Conservation (phyloP, 352 stramenopile genomes). For the Globisporangium lucens region DNA sequence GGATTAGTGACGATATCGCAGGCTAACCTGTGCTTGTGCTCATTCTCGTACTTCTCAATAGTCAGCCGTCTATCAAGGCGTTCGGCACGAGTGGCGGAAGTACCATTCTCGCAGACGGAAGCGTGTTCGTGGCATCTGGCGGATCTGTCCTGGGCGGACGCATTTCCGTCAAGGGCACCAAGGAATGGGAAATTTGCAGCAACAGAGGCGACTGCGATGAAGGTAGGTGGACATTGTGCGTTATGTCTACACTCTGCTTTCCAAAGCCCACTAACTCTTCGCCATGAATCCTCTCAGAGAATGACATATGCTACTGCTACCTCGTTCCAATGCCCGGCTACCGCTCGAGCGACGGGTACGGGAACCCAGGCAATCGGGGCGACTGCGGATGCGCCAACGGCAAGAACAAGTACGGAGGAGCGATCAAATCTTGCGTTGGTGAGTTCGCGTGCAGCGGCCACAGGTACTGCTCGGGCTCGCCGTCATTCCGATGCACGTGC, state of each 20-base stretch:
- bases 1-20: no score
- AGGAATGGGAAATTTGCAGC: conserved; percentile 88
- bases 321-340: conserved; percentile 71
- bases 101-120: conserved; percentile 39
- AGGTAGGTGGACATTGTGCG: conserved; percentile 5
- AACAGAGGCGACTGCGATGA: conserved; percentile 87
- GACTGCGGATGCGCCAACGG: conserved; percentile 91
- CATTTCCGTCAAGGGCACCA: conserved; percentile 72
- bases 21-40: no score
- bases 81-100: conserved; percentile 34
- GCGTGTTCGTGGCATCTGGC: conserved; percentile 44
- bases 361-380: conserved; percentile 77
- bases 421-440: conserved; percentile 54
- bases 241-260: conserved; percentile 16
- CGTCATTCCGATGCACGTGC: conserved; percentile 59
- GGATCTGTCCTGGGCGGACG: conserved; percentile 37
- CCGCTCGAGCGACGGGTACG: conserved; percentile 83
- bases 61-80: conserved; percentile 59
- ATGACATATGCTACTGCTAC: conserved; percentile 53
- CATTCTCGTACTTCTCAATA: conserved; percentile 16
- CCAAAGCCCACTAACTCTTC: neutral
- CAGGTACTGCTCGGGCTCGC: conserved; percentile 53
- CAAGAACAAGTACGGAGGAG: conserved; percentile 68
- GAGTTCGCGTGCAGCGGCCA: conserved; percentile 76
- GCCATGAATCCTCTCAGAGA: conserved; percentile 21